Percentiles rank a stretch among this genome's conserved stretches.
phyloP scores from a whole-genome alignment of 2,329 filamentous ascomycete species.

The Fusarium miscanthi region DNA sequence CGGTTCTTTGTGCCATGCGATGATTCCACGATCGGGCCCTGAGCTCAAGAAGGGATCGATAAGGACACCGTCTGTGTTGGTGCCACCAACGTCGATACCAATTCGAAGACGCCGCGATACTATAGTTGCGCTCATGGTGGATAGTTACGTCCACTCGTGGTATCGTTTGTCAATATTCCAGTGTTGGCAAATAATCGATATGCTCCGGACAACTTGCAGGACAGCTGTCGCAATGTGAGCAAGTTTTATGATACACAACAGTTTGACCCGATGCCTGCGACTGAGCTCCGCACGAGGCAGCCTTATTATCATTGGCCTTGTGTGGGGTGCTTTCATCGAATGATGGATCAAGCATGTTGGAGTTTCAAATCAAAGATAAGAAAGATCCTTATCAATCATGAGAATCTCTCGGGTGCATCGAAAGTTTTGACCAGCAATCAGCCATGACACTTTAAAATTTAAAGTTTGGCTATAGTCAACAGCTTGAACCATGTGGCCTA shows the following conservation, averaged over 20 bases:
- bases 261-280: not conserved
- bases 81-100: conserved; percentile 61
- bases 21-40: conserved; percentile 54
- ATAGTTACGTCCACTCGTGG: not conserved
- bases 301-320: not conserved
- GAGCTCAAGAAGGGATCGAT: conserved; percentile 55
- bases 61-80: conserved; percentile 65
- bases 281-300: conserved; percentile 11
- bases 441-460: not conserved
- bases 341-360: conserved; percentile 7
- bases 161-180: not conserved
- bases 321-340: conserved; percentile 7
- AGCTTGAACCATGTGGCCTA: not conserved
- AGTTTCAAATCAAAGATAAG: conserved; percentile 9
- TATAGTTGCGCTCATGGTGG: conserved; percentile 14
- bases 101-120: conserved; percentile 51
- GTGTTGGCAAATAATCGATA: not conserved
- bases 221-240: too few relatives aligned
- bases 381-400: conserved; percentile 27
- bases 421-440: not conserved
- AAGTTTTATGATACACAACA: not conserved
- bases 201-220: not conserved
- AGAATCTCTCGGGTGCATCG: not conserved
- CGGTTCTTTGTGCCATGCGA: conserved; percentile 61
- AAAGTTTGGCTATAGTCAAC: not conserved